Conservation (phyloP, 1,284 basidiomycete species). For the Cystobasidiaceae sp. region DNA sequence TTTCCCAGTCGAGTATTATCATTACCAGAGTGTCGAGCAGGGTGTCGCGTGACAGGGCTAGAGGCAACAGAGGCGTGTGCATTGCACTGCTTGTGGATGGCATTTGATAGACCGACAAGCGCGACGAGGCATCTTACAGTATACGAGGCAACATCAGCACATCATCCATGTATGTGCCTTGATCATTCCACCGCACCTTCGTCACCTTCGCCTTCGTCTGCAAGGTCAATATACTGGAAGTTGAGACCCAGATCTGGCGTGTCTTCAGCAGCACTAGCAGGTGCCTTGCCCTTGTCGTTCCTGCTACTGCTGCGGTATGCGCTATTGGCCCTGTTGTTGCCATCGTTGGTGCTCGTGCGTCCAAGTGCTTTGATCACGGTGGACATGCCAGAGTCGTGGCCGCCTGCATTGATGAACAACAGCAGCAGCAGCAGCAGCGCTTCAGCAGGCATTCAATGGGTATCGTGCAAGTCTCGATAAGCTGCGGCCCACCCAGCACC, state of each 20-base stretch:
- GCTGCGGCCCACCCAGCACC: constrained; percentile 2
- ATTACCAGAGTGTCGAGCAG: constrained; percentile 75
- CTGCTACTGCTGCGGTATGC: constrained; percentile 2
- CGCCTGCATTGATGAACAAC: too few species aligned
- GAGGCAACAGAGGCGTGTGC: constrained; percentile 71
- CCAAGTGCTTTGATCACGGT: constrained; percentile 14
- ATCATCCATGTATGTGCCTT: too few species aligned
- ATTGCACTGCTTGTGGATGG: constrained; percentile 44
- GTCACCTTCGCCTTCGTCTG: constrained; percentile 13
- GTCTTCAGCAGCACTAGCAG: background rate
- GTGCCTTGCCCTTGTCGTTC: constrained; percentile 17
- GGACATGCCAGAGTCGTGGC: constrained; percentile 14
- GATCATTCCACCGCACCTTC: constrained; percentile 2
- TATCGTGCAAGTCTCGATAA: too few species aligned
- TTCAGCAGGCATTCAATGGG: background rate
- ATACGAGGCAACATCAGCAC: too few species aligned
- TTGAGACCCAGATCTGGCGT: constrained; percentile 10
- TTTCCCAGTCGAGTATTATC: constrained; percentile 92
- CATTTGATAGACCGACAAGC: constrained; percentile 14
- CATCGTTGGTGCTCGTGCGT: constrained; percentile 7
- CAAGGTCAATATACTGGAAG: constrained; percentile 24
- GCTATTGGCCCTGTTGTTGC: background rate
- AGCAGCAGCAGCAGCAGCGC: too few species aligned
- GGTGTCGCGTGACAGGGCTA: constrained; percentile 68
- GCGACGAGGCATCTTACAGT: constrained; percentile 16